Evolutionary conservation across 2,329 filamentous ascomycete genomes (phyloP).

Genomic region (Magnaporthiopsis rhizophila): DNA sequence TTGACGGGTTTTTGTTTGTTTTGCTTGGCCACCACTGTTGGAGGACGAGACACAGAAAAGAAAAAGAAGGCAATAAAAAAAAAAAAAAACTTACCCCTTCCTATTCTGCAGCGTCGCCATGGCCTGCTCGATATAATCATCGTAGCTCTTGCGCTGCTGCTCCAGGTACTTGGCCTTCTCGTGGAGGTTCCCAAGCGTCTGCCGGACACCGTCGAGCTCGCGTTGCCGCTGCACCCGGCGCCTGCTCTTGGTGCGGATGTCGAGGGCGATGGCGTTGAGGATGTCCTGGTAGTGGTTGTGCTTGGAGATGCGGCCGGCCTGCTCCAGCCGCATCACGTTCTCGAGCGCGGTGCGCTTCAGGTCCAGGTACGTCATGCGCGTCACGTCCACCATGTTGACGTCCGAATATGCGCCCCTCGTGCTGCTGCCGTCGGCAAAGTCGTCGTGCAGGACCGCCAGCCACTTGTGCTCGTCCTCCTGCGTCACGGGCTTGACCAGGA

Average conservation of each 20-base stretch:
- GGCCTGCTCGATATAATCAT: conserved; percentile 98
- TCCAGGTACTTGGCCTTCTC: conserved; percentile 90
- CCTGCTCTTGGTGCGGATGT: conserved; percentile 95
- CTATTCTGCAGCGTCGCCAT: conserved; percentile 97
- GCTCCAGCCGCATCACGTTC: conserved; percentile 85
- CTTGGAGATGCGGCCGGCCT: conserved; percentile 77
- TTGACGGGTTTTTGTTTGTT: background rate
- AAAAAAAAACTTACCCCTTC: conserved; percentile 58
- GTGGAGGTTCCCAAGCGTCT: conserved; percentile 67
- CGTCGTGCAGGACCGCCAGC: conserved; percentile 72
- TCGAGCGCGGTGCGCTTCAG: conserved; percentile 90
- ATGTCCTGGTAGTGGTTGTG: conserved; percentile 95
- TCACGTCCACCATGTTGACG: conserved; percentile 80
- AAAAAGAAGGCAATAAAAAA: no score
- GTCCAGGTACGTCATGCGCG: conserved; percentile 80
- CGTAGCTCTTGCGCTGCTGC: conserved; percentile 92
- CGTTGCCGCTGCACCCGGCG: conserved; percentile 84
- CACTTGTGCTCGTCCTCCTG: conserved; percentile 86
- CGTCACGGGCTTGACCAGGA: conserved; percentile 82
- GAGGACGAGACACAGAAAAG: no score
- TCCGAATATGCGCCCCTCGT: conserved; percentile 86
- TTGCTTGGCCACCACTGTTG: no score
- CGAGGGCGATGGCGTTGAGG: conserved; percentile 92
- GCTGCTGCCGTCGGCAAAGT: conserved; percentile 61
- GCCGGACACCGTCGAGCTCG: conserved; percentile 75